Evolutionary conservation across 177 flowering plant genomes (phyloP), one percentile per base, ranked within the genome.

Genomic region (Telopea speciosissima): DNA sequence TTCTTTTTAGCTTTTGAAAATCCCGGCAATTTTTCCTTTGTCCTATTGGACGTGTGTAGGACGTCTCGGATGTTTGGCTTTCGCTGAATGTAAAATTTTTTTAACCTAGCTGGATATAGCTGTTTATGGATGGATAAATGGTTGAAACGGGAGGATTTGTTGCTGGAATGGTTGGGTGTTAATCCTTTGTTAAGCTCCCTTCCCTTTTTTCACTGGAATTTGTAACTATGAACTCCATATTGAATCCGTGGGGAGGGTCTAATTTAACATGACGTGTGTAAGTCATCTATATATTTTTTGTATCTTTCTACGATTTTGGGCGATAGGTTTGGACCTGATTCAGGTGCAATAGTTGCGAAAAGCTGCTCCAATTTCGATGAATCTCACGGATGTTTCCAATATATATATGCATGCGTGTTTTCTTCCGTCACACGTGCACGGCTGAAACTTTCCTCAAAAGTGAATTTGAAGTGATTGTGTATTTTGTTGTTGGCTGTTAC

Each of bases 11-110:
- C 19, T 49, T 49, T 49, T 49, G 54, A 40, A n/a, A n/a, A 69
- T 12, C 40, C 33, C 9, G 64, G 36, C 40, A 16, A 61, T 26
- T 24, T 24, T 68, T 25, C 10, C 7, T 22, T 65, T 40, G 7
- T 19, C 21, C 31, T 40, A 21, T 1, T 68, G 49, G 42, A 25
- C 62, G 23, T 40, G 23, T 40, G 11, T 42, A 40, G 24, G 9
- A 24, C 12, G 0, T 12, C 44, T 11, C 45, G 23, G 22, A 22
- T 71, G 36, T 23, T 24, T 65, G 33, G 49, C 58, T 33, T 31
- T 71, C 33, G 31, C 36, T 45, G 25, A 42, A 66, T 72, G 24
- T 24, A 14, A 58, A 23, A n/a, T n/a, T 14, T 40, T 44, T 72
- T 60, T 60, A n/a, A 26, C 68, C 63, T 71, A 54, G 60, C 49